Conservation (phyloP, 495 filamentous ascomycete genomes). For the Neurospora sp. region DNA sequence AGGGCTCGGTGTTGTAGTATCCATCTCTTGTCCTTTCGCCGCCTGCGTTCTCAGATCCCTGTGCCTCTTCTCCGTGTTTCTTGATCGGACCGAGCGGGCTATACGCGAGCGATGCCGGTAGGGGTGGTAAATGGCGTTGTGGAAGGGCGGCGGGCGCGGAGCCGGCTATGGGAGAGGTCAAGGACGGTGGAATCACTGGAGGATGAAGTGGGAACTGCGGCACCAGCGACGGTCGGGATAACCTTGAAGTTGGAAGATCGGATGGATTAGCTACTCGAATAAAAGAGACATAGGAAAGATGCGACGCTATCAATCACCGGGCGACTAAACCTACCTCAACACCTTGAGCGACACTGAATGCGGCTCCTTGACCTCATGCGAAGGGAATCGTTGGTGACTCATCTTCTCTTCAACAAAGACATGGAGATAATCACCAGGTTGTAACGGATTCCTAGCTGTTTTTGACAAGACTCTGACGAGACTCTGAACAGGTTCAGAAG, state of each 20-base stretch:
- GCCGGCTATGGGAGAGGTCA: constrained; percentile 5
- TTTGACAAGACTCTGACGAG: background rate
- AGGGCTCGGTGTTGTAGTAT: constrained; percentile 33
- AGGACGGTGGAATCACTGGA: constrained; percentile 19
- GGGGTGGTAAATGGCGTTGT: constrained; percentile 13
- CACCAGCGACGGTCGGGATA: constrained; percentile 46
- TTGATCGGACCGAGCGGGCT: constrained; percentile 8
- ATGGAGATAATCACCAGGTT: background rate
- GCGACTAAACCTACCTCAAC: constrained; percentile 38
- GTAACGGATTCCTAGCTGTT: background rate
- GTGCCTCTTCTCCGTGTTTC: background rate
- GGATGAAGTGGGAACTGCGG: constrained; percentile 36
- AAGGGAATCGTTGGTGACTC: constrained; percentile 42
- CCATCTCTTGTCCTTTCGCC: background rate
- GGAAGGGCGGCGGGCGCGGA: background rate
- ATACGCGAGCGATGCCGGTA: constrained; percentile 39
- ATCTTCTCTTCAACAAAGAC: constrained; percentile 11
- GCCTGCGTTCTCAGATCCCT: background rate
- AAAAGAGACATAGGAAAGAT: background rate
- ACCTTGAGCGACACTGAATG: constrained; percentile 86
- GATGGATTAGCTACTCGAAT: constrained; percentile 1
- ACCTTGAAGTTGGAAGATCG: constrained; percentile 23
- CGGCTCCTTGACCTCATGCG: constrained; percentile 61
- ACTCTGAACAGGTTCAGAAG: background rate
- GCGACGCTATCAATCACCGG: background rate